These are phyloP conservation scores for Inonotus hispidus DNA, from an alignment of 1,284 basidiomycete species.

Conservation along the genomic window DNA sequence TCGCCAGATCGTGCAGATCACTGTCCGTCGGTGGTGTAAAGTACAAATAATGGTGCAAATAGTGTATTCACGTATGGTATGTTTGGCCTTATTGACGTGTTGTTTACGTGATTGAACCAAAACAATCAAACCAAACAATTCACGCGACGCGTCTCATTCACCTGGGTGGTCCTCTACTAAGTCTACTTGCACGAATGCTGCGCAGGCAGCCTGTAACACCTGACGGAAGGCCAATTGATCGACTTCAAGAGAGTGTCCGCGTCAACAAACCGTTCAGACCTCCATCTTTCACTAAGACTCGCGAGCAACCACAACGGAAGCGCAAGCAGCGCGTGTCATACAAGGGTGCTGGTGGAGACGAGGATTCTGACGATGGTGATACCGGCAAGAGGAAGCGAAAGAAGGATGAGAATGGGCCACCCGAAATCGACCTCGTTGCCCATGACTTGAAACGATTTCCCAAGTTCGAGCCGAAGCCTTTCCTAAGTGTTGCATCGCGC, in stretches of 20 bases:
- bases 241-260: slow-evolving; percentile 63
- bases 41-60: too few relatives aligned
- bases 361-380: slow-evolving; percentile 42
- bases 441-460: slow-evolving; percentile 70
- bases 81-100: slow-evolving; percentile 10
- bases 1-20: not conserved
- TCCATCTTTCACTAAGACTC: slow-evolving; percentile 48
- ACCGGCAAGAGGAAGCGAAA: slow-evolving; percentile 56
- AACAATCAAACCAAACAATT: not conserved
- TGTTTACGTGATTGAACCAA: slow-evolving; percentile 6
- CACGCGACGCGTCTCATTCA: not conserved
- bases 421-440: slow-evolving; percentile 27
- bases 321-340: slow-evolving; percentile 75
- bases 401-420: slow-evolving; percentile 47
- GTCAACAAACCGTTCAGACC: slow-evolving; percentile 79
- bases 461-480: slow-evolving; percentile 80
- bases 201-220: slow-evolving; percentile 60
- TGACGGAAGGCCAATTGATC: slow-evolving; percentile 61
- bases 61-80: not conserved
- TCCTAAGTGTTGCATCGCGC: slow-evolving; percentile 50
- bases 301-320: slow-evolving; percentile 67
- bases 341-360: slow-evolving; percentile 53
- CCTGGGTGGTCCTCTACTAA: not conserved
- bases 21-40: not conserved
- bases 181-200: slow-evolving; percentile 51